Base-by-base conservation (phyloP, 2,329 filamentous ascomycete species). In the Taxawa tesnikishii region DNA sequence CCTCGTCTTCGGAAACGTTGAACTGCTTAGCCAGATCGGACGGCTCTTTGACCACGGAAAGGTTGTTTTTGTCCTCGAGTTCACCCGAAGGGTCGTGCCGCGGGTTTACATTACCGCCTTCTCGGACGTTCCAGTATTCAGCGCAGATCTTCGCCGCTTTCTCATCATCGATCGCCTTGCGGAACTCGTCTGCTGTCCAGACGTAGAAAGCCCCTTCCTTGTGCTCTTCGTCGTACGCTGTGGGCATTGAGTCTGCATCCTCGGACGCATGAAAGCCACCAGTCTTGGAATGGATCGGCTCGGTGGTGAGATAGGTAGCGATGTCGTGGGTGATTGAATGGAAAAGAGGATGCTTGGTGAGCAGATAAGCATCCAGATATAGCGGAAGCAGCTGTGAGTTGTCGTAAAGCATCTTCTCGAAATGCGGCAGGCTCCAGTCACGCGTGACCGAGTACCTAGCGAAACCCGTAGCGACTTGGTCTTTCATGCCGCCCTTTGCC, bases 331-430 rank as follows among this genome's bases (percentile, higher is more conserved):
- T 78, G 2, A 79, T 75, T 26, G 82, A 76, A 9, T 84, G 69
- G 37, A 94, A 75, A 45, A 93, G 81, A 4, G 72, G 67, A 8
- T 79, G 68, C 30, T 69, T 67, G 0, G 70, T 75, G 15, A 76
- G 59, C 10, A 83, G 67, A 66, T 87, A 96, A 0, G 83, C 87
- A 47, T 94, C 85, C 5, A 93, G 67, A 46, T 90, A 96, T 5
- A 90, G 67, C 15, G 78, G 71, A 3, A 98, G 62, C 1, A 96
- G 67, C 43, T 94, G 79, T 0, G 83, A 79, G 48, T 98, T 93
- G 50, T 96, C 90, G 33, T 84, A 85, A 7, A 94, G 71, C 70
- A 96, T 85, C 63, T 96, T 96, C 61, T 98, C 90, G 46, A 96
- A 98, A 53, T 94, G 87, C 8, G 90, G 90, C 28, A 96, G 63